Percentiles rank a stretch among this genome's conserved stretches.
Evolutionary conservation across 805 yeast species (phyloP).

Genomic region (Suhomyces kilbournensis): DNA sequence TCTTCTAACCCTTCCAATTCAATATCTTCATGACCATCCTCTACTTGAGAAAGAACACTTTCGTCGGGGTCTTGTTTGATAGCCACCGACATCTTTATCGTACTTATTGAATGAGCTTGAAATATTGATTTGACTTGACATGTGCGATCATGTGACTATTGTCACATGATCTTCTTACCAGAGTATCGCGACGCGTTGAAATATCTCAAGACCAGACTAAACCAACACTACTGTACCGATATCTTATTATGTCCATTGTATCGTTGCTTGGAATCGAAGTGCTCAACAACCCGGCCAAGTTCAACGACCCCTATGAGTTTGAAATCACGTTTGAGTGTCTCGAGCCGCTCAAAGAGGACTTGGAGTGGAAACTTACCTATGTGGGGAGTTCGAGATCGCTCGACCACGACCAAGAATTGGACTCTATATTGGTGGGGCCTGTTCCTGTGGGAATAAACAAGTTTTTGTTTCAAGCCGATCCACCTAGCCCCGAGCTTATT

Average conservation of each 20-base stretch:
- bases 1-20: background rate
- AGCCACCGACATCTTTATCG: background rate
- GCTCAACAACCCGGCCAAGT: conserved; percentile 90
- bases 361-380: conserved; percentile 96
- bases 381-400: conserved; percentile 93
- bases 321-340: conserved; percentile 97
- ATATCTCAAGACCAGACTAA: background rate
- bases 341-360: conserved; percentile 85
- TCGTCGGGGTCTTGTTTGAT: background rate
- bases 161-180: background rate
- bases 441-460: conserved; percentile 97
- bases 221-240: background rate
- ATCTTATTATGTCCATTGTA: conserved; percentile 79
- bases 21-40: background rate
- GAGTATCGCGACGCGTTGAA: background rate
- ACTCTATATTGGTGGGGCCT: conserved; percentile 96
- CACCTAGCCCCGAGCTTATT: conserved; percentile 92
- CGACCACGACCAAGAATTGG: conserved; percentile 96
- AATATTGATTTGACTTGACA: too few species aligned
- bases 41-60: background rate
- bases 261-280: conserved; percentile 89
- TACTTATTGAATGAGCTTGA: too few species aligned
- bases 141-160: background rate
- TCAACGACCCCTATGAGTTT: conserved; percentile 90
- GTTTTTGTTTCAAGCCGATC: conserved; percentile 89